A percentile compares a stretch with the other conserved stretches of the same genome.
Evolutionary conservation across 179 eudicot species (phyloP).

Genomic region (Silene coronaria): DNA sequence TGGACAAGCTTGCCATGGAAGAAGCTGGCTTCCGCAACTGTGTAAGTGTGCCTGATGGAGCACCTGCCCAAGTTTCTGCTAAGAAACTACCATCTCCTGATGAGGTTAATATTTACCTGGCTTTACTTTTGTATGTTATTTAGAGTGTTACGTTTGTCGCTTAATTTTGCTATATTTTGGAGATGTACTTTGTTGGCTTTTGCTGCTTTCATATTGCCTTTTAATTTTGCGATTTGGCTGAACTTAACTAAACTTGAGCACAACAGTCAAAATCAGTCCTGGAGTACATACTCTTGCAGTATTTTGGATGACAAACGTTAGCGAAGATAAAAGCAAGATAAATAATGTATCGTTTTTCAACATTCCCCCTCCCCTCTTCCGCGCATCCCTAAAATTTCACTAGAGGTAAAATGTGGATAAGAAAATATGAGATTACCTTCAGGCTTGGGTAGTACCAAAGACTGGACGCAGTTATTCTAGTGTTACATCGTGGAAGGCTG

Average conservation of each 20-base stretch:
- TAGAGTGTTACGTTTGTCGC: background rate
- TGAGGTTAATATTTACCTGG: constrained; percentile 40
- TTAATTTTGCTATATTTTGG: background rate
- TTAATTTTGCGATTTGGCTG: background rate
- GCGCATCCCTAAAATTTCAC: too few species aligned
- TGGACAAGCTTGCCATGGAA: constrained; percentile 97
- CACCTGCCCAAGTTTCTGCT: constrained; percentile 64
- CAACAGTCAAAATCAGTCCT: background rate
- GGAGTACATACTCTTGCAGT: background rate
- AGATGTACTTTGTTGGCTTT: background rate
- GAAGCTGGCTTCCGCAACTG: constrained; percentile 94
- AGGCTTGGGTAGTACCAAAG: too few species aligned
- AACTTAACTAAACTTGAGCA: background rate
- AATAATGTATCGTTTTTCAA: background rate
- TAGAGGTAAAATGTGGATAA: too few species aligned
- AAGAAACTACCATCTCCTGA: constrained; percentile 64
- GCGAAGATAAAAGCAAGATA: background rate
- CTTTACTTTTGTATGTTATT: constrained; percentile 14
- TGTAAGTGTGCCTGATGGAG: constrained; percentile 97
- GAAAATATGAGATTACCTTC: too few species aligned
- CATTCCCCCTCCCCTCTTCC: too few species aligned
- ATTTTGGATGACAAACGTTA: background rate
- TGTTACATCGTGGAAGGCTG: too few species aligned
- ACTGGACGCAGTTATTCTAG: too few species aligned
- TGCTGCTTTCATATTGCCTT: background rate